These are phyloP conservation scores for Xanthoconium stramineum DNA, from an alignment of 768 basidiomycete species.

Conservation along the genomic window DNA sequence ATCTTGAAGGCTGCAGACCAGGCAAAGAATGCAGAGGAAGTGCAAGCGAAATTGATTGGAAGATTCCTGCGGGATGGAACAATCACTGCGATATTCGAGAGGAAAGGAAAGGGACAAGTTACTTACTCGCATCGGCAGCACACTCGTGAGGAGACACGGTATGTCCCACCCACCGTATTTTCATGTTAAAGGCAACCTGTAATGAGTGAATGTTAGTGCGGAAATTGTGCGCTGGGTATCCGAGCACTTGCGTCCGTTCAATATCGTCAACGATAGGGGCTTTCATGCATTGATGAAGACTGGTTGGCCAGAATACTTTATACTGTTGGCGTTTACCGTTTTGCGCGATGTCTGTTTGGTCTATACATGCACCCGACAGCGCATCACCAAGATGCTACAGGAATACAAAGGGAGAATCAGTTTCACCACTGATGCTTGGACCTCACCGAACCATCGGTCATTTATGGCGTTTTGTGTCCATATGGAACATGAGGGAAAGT, in stretches of 20 bases:
- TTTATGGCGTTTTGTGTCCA: background rate
- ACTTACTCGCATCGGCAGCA: conserved; percentile 28
- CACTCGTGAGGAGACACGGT: background rate
- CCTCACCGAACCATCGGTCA: background rate
- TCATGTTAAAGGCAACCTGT: background rate
- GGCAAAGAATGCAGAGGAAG: background rate
- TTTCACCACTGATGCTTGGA: background rate
- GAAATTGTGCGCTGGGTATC: background rate
- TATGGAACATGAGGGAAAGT: background rate
- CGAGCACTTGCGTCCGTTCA: background rate
- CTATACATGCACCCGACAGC: background rate
- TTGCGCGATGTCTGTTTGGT: background rate
- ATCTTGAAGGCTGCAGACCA: background rate
- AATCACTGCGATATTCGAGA: conserved; percentile 29
- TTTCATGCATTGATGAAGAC: background rate
- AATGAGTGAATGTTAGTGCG: background rate
- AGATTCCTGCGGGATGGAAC: background rate
- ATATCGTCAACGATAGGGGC: background rate
- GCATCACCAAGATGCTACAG: background rate
- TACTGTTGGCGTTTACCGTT: background rate
- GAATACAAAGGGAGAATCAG: background rate
- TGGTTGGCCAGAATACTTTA: background rate
- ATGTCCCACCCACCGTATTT: too few species aligned
- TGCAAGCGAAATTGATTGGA: background rate
- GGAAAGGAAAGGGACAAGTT: conserved; percentile 28